Conservation (phyloP, 164 flowering plant species). For the Chimonanthus praecox region DNA sequence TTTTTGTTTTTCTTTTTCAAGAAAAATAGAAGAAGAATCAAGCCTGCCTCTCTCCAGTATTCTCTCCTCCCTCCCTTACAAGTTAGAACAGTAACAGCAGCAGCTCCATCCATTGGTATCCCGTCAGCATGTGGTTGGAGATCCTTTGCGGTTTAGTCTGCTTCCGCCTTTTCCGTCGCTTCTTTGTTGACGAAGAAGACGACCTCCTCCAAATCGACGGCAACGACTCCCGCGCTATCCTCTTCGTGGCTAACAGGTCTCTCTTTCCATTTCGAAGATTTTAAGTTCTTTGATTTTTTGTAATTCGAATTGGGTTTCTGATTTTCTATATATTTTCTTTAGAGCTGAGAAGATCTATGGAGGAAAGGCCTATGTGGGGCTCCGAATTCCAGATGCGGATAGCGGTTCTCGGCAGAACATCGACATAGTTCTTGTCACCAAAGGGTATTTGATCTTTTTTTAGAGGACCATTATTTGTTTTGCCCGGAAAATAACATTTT, state of each 20-base stretch:
- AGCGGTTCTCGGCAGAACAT: constrained; percentile 54
- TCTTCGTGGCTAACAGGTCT: constrained; percentile 66
- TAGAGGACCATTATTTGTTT: neutral
- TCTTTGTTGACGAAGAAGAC: constrained; percentile 47
- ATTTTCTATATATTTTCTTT: neutral
- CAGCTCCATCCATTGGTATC: too few relatives aligned
- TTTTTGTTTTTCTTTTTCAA: neutral
- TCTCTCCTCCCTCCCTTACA: neutral
- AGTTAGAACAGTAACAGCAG: too few relatives aligned
- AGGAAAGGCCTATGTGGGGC: constrained; percentile 78
- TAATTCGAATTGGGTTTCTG: neutral
- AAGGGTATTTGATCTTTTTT: constrained; percentile 17
- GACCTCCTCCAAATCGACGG: constrained; percentile 44
- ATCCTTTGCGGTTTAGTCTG: constrained; percentile 62
- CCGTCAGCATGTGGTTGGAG: constrained; percentile 29
- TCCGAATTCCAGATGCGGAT: constrained; percentile 84
- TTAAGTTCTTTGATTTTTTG: neutral
- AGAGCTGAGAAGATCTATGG: constrained; percentile 76
- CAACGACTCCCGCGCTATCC: constrained; percentile 45
- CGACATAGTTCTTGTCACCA: constrained; percentile 69
- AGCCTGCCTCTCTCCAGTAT: neutral
- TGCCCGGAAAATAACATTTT: neutral
- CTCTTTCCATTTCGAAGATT: neutral
- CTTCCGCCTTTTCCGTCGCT: constrained; percentile 41
- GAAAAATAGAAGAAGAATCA: too few relatives aligned